These are phyloP conservation scores for Penicillium canariense DNA, from an alignment of 495 filamentous ascomycete species.

Conservation along the genomic window DNA sequence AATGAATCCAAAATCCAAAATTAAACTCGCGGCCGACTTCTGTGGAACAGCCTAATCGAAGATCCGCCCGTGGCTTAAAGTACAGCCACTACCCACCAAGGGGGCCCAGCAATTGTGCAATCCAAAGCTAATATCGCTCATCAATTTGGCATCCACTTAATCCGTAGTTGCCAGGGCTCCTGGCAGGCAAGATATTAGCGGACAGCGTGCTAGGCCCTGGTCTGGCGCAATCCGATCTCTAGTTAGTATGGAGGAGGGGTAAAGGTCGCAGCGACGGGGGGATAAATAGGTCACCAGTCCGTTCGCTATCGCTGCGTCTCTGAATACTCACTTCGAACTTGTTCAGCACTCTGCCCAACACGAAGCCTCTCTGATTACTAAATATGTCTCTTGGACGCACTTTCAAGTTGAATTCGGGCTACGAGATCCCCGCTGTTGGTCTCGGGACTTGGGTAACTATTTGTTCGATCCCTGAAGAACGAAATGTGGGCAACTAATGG, in stretches of 20 bases:
- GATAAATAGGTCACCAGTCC: constrained; percentile 6
- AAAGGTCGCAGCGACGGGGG: neutral
- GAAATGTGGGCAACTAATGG: neutral
- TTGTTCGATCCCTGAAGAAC: constrained; percentile 1
- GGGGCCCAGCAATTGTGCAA: constrained; percentile 17
- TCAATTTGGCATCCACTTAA: constrained; percentile 5
- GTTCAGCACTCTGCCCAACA: neutral
- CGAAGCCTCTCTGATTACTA: neutral
- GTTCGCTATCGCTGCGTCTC: neutral
- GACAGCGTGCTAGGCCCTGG: neutral
- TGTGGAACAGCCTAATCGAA: neutral
- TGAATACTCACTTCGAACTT: neutral
- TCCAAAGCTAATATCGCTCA: constrained; percentile 13
- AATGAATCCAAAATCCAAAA: neutral
- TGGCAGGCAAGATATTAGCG: constrained; percentile 1
- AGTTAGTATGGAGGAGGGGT: constrained; percentile 13
- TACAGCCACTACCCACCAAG: constrained; percentile 4
- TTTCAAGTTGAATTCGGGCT: constrained; percentile 42
- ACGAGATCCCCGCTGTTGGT: constrained; percentile 38
- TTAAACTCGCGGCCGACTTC: neutral
- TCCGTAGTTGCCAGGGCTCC: neutral
- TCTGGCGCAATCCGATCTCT: constrained; percentile 3
- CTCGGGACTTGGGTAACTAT: constrained; percentile 32
- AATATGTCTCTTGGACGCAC: constrained; percentile 39
- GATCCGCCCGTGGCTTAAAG: neutral